Percentiles rank a stretch among this genome's conserved stretches.
Conservation (phyloP, 176 grass and related monocot species). For the Lolium perenne region DNA sequence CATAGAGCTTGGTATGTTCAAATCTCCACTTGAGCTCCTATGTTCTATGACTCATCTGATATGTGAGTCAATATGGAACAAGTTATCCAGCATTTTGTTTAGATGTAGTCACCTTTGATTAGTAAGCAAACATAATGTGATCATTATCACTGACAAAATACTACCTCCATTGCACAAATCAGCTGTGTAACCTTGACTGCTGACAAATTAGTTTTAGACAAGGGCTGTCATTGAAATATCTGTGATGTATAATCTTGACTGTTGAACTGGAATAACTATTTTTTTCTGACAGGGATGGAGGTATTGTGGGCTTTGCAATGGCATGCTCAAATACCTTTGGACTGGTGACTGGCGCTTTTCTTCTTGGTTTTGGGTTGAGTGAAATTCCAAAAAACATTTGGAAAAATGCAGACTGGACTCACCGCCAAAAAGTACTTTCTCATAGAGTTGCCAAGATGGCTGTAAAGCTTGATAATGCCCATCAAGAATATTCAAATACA, state of each 20-base stretch:
- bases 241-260: slow-evolving; percentile 20
- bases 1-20: slow-evolving; percentile 71
- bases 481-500: slow-evolving; percentile 99
- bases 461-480: slow-evolving; percentile 95
- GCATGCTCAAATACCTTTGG: slow-evolving; percentile 99
- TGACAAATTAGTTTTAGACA: slow-evolving; percentile 22
- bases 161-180: not conserved
- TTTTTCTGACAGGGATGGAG: slow-evolving; percentile 66
- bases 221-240: not conserved
- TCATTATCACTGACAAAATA: not conserved
- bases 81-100: not conserved
- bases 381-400: slow-evolving; percentile 98
- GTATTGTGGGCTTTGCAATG: slow-evolving; percentile 97
- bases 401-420: slow-evolving; percentile 92
- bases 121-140: slow-evolving; percentile 18
- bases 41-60: slow-evolving; percentile 18
- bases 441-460: slow-evolving; percentile 94
- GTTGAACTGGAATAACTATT: slow-evolving; percentile 39
- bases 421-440: slow-evolving; percentile 91
- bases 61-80: not conserved
- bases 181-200: slow-evolving; percentile 2
- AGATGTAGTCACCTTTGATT: slow-evolving; percentile 20
- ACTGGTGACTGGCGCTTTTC: slow-evolving; percentile 97
- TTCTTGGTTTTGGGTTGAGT: slow-evolving; percentile 99
- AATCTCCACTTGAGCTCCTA: slow-evolving; percentile 44